Conservation (phyloP, 495 filamentous ascomycete species). For the Penicillium coffeae region DNA sequence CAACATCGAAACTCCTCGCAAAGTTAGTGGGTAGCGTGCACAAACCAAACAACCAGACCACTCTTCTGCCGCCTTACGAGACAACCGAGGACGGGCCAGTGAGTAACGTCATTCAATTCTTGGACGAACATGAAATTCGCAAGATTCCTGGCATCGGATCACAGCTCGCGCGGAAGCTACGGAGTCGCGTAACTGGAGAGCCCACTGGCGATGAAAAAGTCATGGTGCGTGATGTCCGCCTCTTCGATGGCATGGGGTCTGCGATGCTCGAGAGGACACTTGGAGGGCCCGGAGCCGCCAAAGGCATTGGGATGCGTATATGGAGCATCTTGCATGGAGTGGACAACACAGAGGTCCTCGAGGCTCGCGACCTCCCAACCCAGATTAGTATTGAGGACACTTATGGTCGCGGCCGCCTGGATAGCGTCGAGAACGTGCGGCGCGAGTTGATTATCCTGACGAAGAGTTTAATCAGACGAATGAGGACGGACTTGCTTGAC, state of each 20-base stretch:
- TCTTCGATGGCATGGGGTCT: constrained; percentile 55
- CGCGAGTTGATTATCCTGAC: constrained; percentile 61
- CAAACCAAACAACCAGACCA: constrained; percentile 84
- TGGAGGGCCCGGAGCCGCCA: constrained; percentile 61
- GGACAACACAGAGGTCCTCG: constrained; percentile 60
- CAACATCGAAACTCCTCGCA: constrained; percentile 77
- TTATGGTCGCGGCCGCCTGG: constrained; percentile 64
- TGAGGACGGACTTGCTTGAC: constrained; percentile 71
- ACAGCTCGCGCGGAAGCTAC: constrained; percentile 68
- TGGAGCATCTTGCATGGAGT: constrained; percentile 76
- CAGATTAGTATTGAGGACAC: constrained; percentile 96
- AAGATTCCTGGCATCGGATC: constrained; percentile 84
- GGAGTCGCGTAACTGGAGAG: constrained; percentile 53
- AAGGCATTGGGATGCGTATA: constrained; percentile 65
- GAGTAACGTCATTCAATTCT: constrained; percentile 60
- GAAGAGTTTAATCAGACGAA: constrained; percentile 68
- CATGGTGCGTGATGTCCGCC: constrained; percentile 62
- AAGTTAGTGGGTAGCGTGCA: constrained; percentile 82
- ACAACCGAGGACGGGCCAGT: constrained; percentile 9
- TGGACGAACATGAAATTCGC: constrained; percentile 73
- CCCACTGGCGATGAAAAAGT: constrained; percentile 50
- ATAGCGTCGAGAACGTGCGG: constrained; percentile 55
- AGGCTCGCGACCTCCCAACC: constrained; percentile 67
- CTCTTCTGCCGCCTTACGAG: constrained; percentile 63
- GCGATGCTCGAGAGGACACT: constrained; percentile 60